phyloP scores from a whole-genome alignment of 129 eudicot species.

The Pseudognaphalium luteoalbum region DNA sequence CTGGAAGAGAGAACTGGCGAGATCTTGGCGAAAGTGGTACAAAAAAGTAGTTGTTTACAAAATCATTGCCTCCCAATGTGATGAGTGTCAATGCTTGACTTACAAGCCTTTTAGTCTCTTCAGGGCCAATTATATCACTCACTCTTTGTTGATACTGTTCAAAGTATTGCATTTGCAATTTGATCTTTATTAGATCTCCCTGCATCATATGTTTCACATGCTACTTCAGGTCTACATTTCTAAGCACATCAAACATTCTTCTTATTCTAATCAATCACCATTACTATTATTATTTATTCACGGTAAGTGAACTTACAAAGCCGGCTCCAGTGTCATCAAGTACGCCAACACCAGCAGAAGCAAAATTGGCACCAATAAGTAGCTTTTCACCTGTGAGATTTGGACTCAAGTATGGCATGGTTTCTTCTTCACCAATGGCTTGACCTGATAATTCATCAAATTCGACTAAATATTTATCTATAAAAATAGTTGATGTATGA shows the following conservation, averaged over 20 bases:
- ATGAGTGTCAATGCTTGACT: slow-evolving; percentile 51
- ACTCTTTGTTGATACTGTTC: slow-evolving; percentile 57
- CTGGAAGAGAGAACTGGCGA: slow-evolving; percentile 50
- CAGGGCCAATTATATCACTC: slow-evolving; percentile 45
- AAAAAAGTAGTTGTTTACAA: slow-evolving; percentile 67
- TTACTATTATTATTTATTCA: background rate
- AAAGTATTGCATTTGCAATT: slow-evolving; percentile 51
- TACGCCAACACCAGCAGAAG: slow-evolving; percentile 59
- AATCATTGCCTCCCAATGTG: slow-evolving; percentile 75
- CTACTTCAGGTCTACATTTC: background rate
- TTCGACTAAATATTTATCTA: background rate
- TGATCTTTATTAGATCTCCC: slow-evolving; percentile 55
- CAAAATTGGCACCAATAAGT: slow-evolving; percentile 62
- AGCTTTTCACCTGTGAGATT: slow-evolving; percentile 44
- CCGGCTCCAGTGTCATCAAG: slow-evolving; percentile 58
- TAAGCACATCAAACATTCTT: background rate
- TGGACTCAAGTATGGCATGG: slow-evolving; percentile 59
- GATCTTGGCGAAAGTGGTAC: slow-evolving; percentile 56
- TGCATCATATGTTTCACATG: slow-evolving; percentile 20
- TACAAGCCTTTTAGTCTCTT: slow-evolving; percentile 45
- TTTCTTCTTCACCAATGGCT: slow-evolving; percentile 40
- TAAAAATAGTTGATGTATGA: background rate
- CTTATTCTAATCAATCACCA: too few species aligned
- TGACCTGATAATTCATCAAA: slow-evolving; percentile 39
- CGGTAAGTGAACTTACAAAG: slow-evolving; percentile 39